Percentiles rank a stretch among this genome's conserved stretches.
phyloP scores from a whole-genome alignment of 2,329 filamentous ascomycete species.

The Pseudogymnoascus sp. region DNA sequence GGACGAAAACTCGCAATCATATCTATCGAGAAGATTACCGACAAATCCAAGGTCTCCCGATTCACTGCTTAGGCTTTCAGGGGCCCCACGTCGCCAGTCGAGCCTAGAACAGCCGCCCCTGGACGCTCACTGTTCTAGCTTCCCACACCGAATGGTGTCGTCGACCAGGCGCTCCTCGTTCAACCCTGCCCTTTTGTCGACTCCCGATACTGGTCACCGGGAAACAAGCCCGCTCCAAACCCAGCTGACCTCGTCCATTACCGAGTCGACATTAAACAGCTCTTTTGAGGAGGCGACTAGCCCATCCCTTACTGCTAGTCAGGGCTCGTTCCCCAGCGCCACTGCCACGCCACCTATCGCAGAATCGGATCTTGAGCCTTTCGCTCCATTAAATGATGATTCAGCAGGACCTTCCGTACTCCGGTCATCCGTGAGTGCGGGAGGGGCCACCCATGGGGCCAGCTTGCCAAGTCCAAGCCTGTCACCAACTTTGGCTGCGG shows the following conservation, averaged over 20 bases:
- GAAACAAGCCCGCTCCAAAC: constrained; percentile 20
- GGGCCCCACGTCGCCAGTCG: background rate
- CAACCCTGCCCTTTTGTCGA: constrained; percentile 37
- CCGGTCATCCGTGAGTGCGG: constrained; percentile 24
- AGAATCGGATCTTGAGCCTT: constrained; percentile 60
- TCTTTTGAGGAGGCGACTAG: constrained; percentile 22
- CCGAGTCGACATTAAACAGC: constrained; percentile 37
- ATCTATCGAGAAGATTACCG: background rate
- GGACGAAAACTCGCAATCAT: background rate
- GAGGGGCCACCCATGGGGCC: constrained; percentile 52
- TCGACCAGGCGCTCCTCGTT: background rate
- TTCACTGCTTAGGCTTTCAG: background rate
- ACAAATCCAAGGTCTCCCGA: constrained; percentile 2
- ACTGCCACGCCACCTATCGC: constrained; percentile 69
- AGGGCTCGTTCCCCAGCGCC: constrained; percentile 50
- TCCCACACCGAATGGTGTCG: constrained; percentile 10
- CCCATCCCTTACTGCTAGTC: constrained; percentile 21
- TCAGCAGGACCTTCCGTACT: constrained; percentile 38
- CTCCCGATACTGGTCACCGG: constrained; percentile 38
- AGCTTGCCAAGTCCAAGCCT: constrained; percentile 91
- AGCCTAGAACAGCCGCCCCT: background rate
- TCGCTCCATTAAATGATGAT: constrained; percentile 43
- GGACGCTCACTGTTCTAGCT: constrained; percentile 12
- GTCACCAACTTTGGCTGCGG: constrained; percentile 79
- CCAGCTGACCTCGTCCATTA: constrained; percentile 34